Evolutionary conservation across 192 early-diverging fungal species (phyloP).

Genomic region (Umbelopsis sp.): DNA sequence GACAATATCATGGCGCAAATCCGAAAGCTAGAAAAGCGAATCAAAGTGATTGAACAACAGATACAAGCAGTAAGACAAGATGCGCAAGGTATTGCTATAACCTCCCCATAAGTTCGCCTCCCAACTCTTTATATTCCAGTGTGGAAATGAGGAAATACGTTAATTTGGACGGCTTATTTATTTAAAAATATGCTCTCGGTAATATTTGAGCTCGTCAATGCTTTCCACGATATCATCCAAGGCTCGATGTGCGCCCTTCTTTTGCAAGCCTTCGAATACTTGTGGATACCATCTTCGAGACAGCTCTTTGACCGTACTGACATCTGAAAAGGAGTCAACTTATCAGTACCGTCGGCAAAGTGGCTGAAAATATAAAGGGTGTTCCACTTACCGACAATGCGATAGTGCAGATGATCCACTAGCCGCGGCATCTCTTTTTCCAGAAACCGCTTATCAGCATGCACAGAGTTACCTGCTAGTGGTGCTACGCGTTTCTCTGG

Average conservation of each 20-base stretch:
- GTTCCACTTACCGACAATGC: conserved; percentile 57
- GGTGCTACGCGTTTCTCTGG: conserved; percentile 59
- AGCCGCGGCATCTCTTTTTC: conserved; percentile 78
- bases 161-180: neutral
- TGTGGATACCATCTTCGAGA: conserved; percentile 72
- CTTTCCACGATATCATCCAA: conserved; percentile 93
- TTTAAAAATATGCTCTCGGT: conserved; percentile 65
- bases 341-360: neutral
- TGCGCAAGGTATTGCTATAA: neutral
- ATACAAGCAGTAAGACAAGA: neutral
- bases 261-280: conserved; percentile 44
- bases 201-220: conserved; percentile 86
- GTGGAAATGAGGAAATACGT: neutral
- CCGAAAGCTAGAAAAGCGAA: conserved; percentile 13
- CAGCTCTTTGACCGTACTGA: conserved; percentile 91
- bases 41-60: neutral
- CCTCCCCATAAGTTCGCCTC: neutral
- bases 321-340: conserved; percentile 60
- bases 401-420: conserved; percentile 79
- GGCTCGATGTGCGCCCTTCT: conserved; percentile 77
- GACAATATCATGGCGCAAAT: conserved; percentile 2
- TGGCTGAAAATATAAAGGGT: neutral
- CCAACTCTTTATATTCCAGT: neutral
- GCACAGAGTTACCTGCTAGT: conserved; percentile 93
- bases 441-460: conserved; percentile 88